A percentile compares a stretch with the other conserved stretches of the same genome.
Evolutionary conservation across 2,329 filamentous ascomycete genomes (phyloP).

Genomic region (Metarhizium album): DNA sequence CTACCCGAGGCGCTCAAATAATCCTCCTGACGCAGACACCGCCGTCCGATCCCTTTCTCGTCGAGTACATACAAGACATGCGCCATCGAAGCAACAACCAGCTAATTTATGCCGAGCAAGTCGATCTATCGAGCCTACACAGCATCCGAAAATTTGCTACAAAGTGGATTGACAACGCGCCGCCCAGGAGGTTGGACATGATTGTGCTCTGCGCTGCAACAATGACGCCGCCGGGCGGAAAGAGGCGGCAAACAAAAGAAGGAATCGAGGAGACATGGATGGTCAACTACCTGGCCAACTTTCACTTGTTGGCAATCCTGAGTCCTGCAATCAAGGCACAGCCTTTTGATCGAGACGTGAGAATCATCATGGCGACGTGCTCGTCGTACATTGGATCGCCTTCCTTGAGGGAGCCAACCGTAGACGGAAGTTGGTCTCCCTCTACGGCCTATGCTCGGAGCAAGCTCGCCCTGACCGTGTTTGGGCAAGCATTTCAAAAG

Average conservation of each 20-base stretch:
- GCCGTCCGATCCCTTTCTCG: slow-evolving; percentile 74
- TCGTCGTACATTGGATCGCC: slow-evolving; percentile 76
- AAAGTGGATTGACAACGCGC: slow-evolving; percentile 94
- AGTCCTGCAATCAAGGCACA: slow-evolving; percentile 84
- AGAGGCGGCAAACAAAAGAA: slow-evolving; percentile 54
- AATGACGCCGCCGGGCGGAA: slow-evolving; percentile 56
- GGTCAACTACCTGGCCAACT: slow-evolving; percentile 91
- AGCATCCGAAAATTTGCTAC: slow-evolving; percentile 90
- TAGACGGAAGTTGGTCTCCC: slow-evolving; percentile 42
- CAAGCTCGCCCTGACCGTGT: slow-evolving; percentile 76
- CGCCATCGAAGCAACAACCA: slow-evolving; percentile 67
- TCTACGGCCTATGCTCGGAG: slow-evolving; percentile 51
- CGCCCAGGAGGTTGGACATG: slow-evolving; percentile 81
- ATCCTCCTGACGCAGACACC: slow-evolving; percentile 78
- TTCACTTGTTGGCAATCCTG: slow-evolving; percentile 84
- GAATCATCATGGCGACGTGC: slow-evolving; percentile 79
- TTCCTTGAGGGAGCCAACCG: slow-evolving; percentile 44
- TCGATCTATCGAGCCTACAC: slow-evolving; percentile 79
- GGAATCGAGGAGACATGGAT: slow-evolving; percentile 87
- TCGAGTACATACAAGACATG: slow-evolving; percentile 86
- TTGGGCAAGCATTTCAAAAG: slow-evolving; percentile 85
- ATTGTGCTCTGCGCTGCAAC: slow-evolving; percentile 78
- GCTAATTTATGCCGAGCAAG: slow-evolving; percentile 89
- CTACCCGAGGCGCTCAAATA: slow-evolving; percentile 75
- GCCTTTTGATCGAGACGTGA: slow-evolving; percentile 85